Percentiles rank a stretch among this genome's conserved stretches.
phyloP scores from a whole-genome alignment of 257 asterid genomes.

The Penstemon newberryi region DNA sequence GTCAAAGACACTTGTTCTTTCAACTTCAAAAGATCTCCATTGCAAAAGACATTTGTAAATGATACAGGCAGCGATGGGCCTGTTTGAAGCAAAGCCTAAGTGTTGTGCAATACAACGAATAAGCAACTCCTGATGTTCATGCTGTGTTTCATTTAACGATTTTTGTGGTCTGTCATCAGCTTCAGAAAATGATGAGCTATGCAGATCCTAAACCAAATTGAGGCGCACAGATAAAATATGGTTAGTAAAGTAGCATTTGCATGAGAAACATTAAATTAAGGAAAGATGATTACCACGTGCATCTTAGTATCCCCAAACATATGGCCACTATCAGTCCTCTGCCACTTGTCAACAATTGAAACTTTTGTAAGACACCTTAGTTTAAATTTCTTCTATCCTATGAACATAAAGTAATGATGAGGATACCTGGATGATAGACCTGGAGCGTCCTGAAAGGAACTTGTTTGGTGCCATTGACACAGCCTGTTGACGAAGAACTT shows the following conservation, averaged over 20 bases:
- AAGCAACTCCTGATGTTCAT: slow-evolving; percentile 91
- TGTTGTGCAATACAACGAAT: slow-evolving; percentile 79
- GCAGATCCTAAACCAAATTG: slow-evolving; percentile 70
- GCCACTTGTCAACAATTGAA: slow-evolving; percentile 41
- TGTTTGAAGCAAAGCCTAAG: slow-evolving; percentile 84
- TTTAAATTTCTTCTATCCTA: slow-evolving; percentile 5
- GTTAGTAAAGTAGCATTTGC: slow-evolving; percentile 25
- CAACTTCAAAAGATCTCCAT: slow-evolving; percentile 99
- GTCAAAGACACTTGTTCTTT: slow-evolving; percentile 91
- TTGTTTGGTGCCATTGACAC: slow-evolving; percentile 93
- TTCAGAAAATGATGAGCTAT: slow-evolving; percentile 74
- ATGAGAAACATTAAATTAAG: slow-evolving; percentile 24
- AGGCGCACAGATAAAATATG: slow-evolving; percentile 23
- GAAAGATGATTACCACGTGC: slow-evolving; percentile 59
- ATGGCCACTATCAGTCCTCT: slow-evolving; percentile 84
- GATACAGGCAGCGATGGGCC: slow-evolving; percentile 93
- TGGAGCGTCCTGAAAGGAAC: slow-evolving; percentile 93
- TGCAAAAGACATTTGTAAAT: slow-evolving; percentile 95
- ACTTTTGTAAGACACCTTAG: slow-evolving; percentile 27
- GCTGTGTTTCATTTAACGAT: slow-evolving; percentile 94
- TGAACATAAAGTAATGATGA: slow-evolving; percentile 20
- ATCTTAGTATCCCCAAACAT: slow-evolving; percentile 58
- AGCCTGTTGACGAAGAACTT: slow-evolving; percentile 99
- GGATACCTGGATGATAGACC: slow-evolving; percentile 89
- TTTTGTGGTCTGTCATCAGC: slow-evolving; percentile 93